Conservation (phyloP, 768 basidiomycete genomes). For the Termitomyces sp. region DNA sequence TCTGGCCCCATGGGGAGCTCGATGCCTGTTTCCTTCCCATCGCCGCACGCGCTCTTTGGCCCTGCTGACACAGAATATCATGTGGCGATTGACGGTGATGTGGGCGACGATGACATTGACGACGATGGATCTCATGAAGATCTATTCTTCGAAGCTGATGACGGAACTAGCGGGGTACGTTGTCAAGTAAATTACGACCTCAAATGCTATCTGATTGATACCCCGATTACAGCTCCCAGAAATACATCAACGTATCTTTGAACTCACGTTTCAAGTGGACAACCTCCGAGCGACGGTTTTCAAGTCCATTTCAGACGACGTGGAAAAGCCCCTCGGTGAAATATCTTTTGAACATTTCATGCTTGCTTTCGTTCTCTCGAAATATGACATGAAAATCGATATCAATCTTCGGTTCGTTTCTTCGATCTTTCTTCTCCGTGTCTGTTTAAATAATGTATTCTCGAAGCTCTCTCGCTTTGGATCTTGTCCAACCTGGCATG, state of each 20-base stretch:
- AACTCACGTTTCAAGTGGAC: conserved; percentile 85
- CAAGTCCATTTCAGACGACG: conserved; percentile 54
- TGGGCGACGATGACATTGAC: conserved; percentile 28
- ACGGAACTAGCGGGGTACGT: conserved; percentile 51
- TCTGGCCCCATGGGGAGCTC: conserved; percentile 13
- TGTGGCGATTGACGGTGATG: conserved; percentile 53
- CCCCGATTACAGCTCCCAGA: conserved; percentile 28
- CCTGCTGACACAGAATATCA: conserved; percentile 59
- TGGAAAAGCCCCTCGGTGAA: conserved; percentile 74
- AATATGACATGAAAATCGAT: conserved; percentile 84
- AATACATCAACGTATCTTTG: conserved; percentile 59
- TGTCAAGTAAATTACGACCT: neutral
- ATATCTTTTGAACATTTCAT: conserved; percentile 76
- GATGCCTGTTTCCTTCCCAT: conserved; percentile 36
- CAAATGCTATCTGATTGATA: neutral
- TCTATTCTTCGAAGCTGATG: conserved; percentile 69
- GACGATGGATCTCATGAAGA: conserved; percentile 37
- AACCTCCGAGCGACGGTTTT: conserved; percentile 74
- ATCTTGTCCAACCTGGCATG: conserved; percentile 53
- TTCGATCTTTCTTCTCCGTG: neutral
- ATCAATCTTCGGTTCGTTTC: conserved; percentile 66
- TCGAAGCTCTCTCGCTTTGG: conserved; percentile 68
- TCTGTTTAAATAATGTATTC: conserved; percentile 8
- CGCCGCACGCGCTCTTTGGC: conserved; percentile 53
- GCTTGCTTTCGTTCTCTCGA: conserved; percentile 66